Evolutionary conservation across 352 stramenopile genomes (phyloP), one percentile per base, ranked within the genome.

Genomic region (Lagenidium sp.): DNA sequence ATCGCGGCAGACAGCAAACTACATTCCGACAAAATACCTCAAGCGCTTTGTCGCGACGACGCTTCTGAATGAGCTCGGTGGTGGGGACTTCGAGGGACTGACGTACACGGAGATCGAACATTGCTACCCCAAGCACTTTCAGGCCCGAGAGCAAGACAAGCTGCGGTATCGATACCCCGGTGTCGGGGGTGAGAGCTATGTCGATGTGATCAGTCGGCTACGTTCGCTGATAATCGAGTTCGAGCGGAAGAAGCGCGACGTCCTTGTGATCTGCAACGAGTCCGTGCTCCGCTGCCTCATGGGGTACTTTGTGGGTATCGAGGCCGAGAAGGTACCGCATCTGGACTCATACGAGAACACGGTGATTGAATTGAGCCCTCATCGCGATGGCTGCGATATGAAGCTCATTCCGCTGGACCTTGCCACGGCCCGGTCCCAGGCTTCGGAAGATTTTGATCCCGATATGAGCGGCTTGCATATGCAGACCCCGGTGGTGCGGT

Each of bases 221-320:
- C 70, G 84, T 2, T 93, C 85, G 39, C 65, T 97, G 28, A 94
- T 97, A 37, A 89, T 97, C 26, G 89, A 96, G 65, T 90, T 97
- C 38, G 80, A 91, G 44, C 78, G 82, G 54, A 90, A 94, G 60
- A 94, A 91, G 58, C 79, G 79, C 45, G 79, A 91, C 53, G 71
- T 87, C 47, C 48, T 91, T n/a, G 70, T 91, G 30, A 89, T 91
- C 42, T 88, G 76, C 55, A 86, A 69, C 48, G 76, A 87, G 44
- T 89, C 76, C 8, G 69, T 91, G 16, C 50, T 87, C 30, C 73
- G 79, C 19, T 91, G 76, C 36, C 58, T 91, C 28, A 71, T 86
- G 53, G 79, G 79, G 13, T 91, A 91, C 54, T 91, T 89, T 56
- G 59, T 67, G n/a, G 79, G 79, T 34, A 81, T 69, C 36, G 56